These are phyloP conservation scores for Pilaira anomala DNA, from an alignment of 192 early-diverging fungal genomes.

Conservation along the genomic window DNA sequence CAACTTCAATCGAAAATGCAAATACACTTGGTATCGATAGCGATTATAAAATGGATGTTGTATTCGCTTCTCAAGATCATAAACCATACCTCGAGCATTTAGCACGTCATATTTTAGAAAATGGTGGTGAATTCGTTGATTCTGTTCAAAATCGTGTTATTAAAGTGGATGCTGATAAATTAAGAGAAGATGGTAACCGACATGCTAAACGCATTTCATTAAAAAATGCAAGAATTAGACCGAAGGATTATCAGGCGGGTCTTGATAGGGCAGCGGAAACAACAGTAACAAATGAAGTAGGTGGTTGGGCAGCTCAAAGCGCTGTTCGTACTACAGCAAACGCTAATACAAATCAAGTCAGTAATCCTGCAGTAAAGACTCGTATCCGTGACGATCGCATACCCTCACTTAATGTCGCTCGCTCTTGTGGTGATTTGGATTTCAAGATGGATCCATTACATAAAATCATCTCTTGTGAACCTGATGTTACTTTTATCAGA, in stretches of 20 bases:
- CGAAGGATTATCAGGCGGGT: constrained; percentile 39
- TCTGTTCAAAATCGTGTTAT: constrained; percentile 52
- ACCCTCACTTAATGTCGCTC: constrained; percentile 54
- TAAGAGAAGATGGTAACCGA: constrained; percentile 48
- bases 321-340: constrained; percentile 23
- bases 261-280: constrained; percentile 9
- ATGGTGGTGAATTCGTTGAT: constrained; percentile 60
- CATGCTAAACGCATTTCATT: constrained; percentile 40
- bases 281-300: neutral
- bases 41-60: constrained; percentile 48
- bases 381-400: constrained; percentile 25
- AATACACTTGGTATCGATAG: constrained; percentile 21
- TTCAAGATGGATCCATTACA: constrained; percentile 53
- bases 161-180: constrained; percentile 45
- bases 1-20: constrained; percentile 11
- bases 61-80: constrained; percentile 54
- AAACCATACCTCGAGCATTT: constrained; percentile 57
- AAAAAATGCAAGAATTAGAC: constrained; percentile 57
- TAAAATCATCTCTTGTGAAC: constrained; percentile 49
- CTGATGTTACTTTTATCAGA: constrained; percentile 53
- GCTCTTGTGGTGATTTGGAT: constrained; percentile 54
- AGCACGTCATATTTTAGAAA: constrained; percentile 50
- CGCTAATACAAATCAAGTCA: neutral
- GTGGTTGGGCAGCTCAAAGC: constrained; percentile 16
- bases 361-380: neutral